These are phyloP conservation scores for Fraxinus xanthoxyloides DNA, from an alignment of 305 asterid species.

Conservation along the genomic window DNA sequence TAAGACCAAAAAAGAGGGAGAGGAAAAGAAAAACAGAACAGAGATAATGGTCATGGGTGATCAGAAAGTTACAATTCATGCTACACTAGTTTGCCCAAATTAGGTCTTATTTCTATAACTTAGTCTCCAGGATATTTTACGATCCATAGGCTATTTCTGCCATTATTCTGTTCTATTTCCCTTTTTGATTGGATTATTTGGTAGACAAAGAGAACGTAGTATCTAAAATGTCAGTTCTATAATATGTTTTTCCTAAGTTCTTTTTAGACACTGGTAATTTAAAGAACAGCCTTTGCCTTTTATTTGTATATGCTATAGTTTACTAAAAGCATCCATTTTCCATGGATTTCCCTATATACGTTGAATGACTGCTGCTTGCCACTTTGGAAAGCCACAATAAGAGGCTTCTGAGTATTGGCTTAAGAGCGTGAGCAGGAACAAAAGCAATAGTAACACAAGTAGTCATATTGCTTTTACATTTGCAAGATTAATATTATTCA, in stretches of 20 bases:
- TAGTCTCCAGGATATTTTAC: not conserved
- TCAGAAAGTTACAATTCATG: not conserved
- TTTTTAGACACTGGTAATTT: not conserved
- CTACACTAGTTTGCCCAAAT: not conserved
- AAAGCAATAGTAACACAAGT: not conserved
- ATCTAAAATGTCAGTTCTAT: not conserved
- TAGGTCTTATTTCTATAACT: not conserved
- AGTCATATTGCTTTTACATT: not conserved
- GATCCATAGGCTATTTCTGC: not conserved
- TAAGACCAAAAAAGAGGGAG: not conserved
- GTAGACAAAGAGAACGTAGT: not conserved
- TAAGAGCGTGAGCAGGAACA: not conserved
- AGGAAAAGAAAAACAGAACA: not conserved
- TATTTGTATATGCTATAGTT: not conserved
- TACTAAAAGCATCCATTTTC: not conserved
- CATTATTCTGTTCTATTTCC: not conserved
- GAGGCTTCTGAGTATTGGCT: not conserved
- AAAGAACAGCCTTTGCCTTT: not conserved
- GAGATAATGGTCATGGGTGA: not conserved
- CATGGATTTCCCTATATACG: not conserved
- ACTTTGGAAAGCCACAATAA: not conserved
- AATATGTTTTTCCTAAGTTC: not conserved
- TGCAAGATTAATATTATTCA: not conserved
- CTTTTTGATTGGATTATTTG: not conserved
- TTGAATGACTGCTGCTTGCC: not conserved